Percentiles rank a stretch among this genome's conserved stretches.
These are phyloP conservation scores for Asterophora lycoperdoides DNA, from an alignment of 768 basidiomycete genomes.

Conservation along the genomic window DNA sequence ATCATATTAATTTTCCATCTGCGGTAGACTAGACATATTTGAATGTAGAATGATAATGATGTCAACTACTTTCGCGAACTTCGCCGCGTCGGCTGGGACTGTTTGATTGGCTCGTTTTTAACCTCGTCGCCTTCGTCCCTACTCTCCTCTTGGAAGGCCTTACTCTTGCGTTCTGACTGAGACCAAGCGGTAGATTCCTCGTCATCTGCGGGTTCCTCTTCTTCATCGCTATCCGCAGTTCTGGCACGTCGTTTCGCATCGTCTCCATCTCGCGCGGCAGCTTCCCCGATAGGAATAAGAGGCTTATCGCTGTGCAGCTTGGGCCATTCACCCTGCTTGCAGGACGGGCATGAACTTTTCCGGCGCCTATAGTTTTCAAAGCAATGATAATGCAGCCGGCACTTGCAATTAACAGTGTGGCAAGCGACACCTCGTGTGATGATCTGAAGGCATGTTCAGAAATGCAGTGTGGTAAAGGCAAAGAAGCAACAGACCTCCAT, in stretches of 20 bases:
- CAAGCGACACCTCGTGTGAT: constrained; percentile 69
- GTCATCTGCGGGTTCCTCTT: constrained; percentile 19
- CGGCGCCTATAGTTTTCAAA: constrained; percentile 47
- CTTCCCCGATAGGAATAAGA: constrained; percentile 63
- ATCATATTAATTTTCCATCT: neutral
- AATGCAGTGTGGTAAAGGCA: neutral
- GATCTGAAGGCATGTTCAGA: constrained; percentile 36
- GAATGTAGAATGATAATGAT: constrained; percentile 5
- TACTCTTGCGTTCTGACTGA: constrained; percentile 27
- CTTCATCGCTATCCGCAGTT: constrained; percentile 36
- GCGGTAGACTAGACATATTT: constrained; percentile 9
- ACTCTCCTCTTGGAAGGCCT: constrained; percentile 20
- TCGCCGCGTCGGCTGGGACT: constrained; percentile 13
- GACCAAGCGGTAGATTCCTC: neutral
- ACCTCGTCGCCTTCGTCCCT: constrained; percentile 43
- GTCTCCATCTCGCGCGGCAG: constrained; percentile 58
- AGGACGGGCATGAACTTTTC: constrained; percentile 50
- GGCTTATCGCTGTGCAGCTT: constrained; percentile 37
- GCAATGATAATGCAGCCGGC: constrained; percentile 62
- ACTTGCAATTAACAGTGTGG: constrained; percentile 55
- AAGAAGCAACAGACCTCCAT: constrained; percentile 43
- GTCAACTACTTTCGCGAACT: constrained; percentile 14
- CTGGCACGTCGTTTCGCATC: constrained; percentile 36
- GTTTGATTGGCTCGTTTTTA: constrained; percentile 15
- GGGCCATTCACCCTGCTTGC: constrained; percentile 54